Conservation (phyloP, 208 protist genomes). For the Crithidia expoeki region DNA sequence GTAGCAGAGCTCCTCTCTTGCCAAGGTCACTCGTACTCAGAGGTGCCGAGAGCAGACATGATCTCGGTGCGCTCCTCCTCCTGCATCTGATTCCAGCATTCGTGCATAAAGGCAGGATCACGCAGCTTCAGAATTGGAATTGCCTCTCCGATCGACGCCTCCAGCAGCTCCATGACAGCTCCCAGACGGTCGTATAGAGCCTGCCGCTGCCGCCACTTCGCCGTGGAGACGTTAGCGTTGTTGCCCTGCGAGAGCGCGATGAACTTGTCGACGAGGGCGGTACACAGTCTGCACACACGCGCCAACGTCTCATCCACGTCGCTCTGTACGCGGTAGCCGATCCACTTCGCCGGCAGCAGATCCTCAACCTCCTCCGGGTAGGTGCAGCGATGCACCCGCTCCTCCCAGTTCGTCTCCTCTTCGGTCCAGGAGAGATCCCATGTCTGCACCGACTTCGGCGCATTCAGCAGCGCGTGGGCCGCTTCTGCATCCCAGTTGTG, state of each 20-base stretch:
- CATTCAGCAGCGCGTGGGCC: constrained; percentile 57
- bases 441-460: constrained; percentile 63
- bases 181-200: constrained; percentile 76
- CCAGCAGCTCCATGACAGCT: constrained; percentile 88
- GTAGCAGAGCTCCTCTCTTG: no score
- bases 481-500: constrained; percentile 86
- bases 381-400: constrained; percentile 70
- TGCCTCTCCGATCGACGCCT: constrained; percentile 87
- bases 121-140: constrained; percentile 80
- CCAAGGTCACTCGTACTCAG: constrained; percentile 26
- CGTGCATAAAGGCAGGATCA: constrained; percentile 81
- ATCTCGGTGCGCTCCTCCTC: constrained; percentile 87
- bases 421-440: constrained; percentile 86
- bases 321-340: constrained; percentile 81
- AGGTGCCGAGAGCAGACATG: constrained; percentile 65
- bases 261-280: constrained; percentile 85
- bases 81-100: constrained; percentile 82
- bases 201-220: constrained; percentile 89
- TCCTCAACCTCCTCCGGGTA: constrained; percentile 88
- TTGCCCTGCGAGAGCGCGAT: constrained; percentile 76
- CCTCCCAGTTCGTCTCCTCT: constrained; percentile 80
- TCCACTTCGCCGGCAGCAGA: constrained; percentile 85
- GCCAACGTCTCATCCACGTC: constrained; percentile 88
- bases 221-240: constrained; percentile 77
- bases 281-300: constrained; percentile 89